phyloP scores from a whole-genome alignment of 192 early-diverging fungal genomes.

The Chytriomyces hyalinus region DNA sequence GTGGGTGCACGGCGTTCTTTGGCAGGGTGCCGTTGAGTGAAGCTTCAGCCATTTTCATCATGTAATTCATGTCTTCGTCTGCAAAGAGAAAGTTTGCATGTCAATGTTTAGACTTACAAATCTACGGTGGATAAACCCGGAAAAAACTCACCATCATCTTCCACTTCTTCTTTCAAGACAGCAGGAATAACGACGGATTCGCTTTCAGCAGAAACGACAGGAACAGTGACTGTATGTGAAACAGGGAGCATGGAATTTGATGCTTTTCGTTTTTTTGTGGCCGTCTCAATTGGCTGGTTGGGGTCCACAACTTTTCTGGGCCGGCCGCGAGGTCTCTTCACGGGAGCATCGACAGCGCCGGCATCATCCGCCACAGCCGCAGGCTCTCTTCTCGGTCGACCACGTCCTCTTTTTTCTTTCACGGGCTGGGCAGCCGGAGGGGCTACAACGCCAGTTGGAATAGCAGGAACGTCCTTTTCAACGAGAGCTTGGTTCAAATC shows the following conservation, averaged over 20 bases:
- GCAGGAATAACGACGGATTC: not conserved
- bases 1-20: not conserved
- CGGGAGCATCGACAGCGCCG: not conserved
- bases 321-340: conserved; percentile 12
- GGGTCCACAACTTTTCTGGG: conserved; percentile 20
- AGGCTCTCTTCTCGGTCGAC: not conserved
- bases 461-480: not conserved
- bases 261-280: conserved; percentile 24
- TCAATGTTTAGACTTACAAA: not conserved
- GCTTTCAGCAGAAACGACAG: not conserved
- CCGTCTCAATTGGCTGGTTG: not conserved
- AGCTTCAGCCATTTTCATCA: conserved; percentile 21
- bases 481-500: not conserved
- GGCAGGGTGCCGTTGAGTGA: not conserved
- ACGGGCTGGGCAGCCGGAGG: not conserved
- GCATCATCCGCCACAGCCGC: not conserved
- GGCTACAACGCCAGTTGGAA: not conserved
- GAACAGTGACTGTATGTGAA: not conserved
- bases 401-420: not conserved
- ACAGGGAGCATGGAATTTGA: not conserved
- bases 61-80: conserved; percentile 12
- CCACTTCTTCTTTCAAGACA: not conserved
- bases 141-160: not conserved
- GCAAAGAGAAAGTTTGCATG: not conserved
- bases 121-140: not conserved